Conservation (phyloP, 2,329 filamentous ascomycete species). For the Graphilbum ipis-grandicollis region DNA sequence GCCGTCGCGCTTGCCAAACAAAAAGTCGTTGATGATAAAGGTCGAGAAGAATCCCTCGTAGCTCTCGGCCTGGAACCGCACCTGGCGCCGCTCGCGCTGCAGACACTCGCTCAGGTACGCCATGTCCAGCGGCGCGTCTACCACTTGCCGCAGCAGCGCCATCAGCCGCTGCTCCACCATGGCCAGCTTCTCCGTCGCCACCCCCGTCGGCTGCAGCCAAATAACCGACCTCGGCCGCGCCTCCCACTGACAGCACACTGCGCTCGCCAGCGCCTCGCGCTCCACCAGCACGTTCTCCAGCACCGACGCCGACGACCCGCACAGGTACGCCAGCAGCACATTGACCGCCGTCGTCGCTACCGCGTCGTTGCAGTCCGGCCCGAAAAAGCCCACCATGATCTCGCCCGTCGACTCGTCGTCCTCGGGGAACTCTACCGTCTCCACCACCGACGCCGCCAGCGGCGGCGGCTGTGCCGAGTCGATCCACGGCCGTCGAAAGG, state of each 20-base stretch:
- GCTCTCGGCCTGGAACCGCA: constrained; percentile 70
- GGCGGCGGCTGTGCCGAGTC: constrained; percentile 66
- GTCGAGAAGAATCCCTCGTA: constrained; percentile 67
- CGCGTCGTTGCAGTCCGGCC: constrained; percentile 60
- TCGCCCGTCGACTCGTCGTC: constrained; percentile 91
- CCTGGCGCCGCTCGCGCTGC: constrained; percentile 59
- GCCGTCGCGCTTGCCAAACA: constrained; percentile 77
- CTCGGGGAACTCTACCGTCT: constrained; percentile 82
- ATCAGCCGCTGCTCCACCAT: constrained; percentile 76
- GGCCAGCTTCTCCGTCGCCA: constrained; percentile 70
- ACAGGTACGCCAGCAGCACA: constrained; percentile 70
- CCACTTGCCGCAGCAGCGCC: constrained; percentile 65
- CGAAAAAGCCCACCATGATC: constrained; percentile 71
- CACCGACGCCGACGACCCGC: constrained; percentile 81
- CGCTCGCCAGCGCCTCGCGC: constrained; percentile 79
- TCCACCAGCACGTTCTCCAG: constrained; percentile 88
- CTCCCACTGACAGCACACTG: constrained; percentile 64
- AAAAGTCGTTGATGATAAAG: constrained; percentile 78
- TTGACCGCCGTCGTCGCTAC: constrained; percentile 56
- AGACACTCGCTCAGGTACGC: constrained; percentile 80
- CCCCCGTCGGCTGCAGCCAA: constrained; percentile 70
- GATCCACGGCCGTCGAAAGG: constrained; percentile 81
- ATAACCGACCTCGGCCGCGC: constrained; percentile 67
- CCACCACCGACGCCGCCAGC: constrained; percentile 53
- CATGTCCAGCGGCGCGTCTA: constrained; percentile 71